Evolutionary conservation across 2,329 filamentous ascomycete species (phyloP).

Genomic region (Dactylella cylindrospora): DNA sequence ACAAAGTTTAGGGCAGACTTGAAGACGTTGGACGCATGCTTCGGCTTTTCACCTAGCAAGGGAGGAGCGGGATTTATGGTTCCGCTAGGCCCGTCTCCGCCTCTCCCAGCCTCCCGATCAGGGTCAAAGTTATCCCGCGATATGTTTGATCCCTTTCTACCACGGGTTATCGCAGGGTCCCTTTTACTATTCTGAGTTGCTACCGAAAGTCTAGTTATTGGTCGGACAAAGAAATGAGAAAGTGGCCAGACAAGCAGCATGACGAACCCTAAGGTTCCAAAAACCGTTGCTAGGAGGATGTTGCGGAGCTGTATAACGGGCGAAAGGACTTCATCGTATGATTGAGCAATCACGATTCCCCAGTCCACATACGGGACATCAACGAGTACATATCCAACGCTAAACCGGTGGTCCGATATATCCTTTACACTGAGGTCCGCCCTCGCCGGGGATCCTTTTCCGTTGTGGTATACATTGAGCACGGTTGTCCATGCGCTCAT

Average conservation of each 20-base stretch:
- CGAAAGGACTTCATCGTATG: conserved; percentile 70
- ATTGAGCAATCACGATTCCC: conserved; percentile 78
- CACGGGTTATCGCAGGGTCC: background rate
- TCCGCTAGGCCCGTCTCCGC: conserved; percentile 18
- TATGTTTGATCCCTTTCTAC: conserved; percentile 3
- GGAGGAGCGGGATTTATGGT: background rate
- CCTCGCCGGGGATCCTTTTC: conserved; percentile 58
- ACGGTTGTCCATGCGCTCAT: conserved; percentile 66
- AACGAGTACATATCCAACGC: conserved; percentile 77
- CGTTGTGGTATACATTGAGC: conserved; percentile 61
- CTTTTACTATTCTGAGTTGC: conserved; percentile 69
- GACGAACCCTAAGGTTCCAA: conserved; percentile 75
- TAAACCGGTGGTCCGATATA: conserved; percentile 57
- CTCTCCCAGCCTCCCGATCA: background rate
- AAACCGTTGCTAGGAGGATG: conserved; percentile 80
- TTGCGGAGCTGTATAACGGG: conserved; percentile 76
- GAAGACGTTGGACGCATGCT: conserved; percentile 11
- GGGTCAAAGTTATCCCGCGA: background rate
- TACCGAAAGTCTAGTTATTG: conserved; percentile 72
- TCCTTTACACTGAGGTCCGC: conserved; percentile 70
- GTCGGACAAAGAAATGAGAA: conserved; percentile 77
- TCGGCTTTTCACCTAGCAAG: background rate
- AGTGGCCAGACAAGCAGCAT: conserved; percentile 72
- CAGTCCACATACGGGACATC: conserved; percentile 69
- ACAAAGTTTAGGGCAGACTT: conserved; percentile 27